A percentile compares a stretch with the other conserved stretches of the same genome.
Conservation (phyloP, 805 yeast genomes). For the Soucietia sequanensis region DNA sequence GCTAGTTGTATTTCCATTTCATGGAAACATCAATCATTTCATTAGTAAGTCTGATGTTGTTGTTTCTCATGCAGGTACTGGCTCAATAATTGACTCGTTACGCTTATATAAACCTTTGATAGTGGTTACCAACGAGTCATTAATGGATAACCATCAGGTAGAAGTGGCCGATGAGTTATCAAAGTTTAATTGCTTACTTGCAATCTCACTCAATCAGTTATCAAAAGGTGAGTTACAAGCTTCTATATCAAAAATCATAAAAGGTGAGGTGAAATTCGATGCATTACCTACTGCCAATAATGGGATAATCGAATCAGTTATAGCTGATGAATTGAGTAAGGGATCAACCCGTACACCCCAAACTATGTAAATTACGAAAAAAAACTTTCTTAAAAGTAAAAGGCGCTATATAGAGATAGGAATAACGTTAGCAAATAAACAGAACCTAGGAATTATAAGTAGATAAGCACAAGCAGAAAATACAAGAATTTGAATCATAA, state of each 20-base stretch:
- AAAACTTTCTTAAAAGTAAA: no score
- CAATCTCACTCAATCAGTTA: not conserved
- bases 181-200: not conserved
- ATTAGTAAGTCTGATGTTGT: constrained; percentile 56
- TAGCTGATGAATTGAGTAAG: not conserved
- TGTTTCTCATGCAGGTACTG: constrained; percentile 89
- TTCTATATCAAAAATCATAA: not conserved
- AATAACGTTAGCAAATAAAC: no score
- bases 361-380: no score
- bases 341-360: no score
- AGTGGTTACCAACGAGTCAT: constrained; percentile 64
- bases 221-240: not conserved
- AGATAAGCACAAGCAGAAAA: no score
- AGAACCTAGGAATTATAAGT: no score
- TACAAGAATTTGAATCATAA: no score
- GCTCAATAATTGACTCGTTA: constrained; percentile 80
- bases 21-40: constrained; percentile 25
- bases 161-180: constrained; percentile 55
- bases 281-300: not conserved
- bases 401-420: no score
- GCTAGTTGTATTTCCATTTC: constrained; percentile 27
- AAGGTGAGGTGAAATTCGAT: not conserved
- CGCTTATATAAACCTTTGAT: constrained; percentile 56
- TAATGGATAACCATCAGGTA: constrained; percentile 87
- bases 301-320: not conserved